Conservation (phyloP, 106 monocot genomes). For the Dioscorea zingiberensis region DNA sequence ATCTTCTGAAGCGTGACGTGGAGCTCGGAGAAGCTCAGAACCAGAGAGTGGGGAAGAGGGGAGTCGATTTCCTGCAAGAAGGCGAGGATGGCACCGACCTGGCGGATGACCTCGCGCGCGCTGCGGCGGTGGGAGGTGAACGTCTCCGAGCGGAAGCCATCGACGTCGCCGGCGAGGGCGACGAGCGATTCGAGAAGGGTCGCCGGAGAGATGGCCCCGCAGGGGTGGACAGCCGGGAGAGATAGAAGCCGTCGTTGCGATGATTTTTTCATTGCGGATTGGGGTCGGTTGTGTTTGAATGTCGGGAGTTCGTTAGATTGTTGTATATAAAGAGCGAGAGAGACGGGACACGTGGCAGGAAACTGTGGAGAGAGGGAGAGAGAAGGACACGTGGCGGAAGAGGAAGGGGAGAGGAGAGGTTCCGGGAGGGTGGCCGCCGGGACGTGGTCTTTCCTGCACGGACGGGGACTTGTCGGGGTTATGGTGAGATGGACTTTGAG, state of each 20-base stretch:
- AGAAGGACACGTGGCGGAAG: background rate
- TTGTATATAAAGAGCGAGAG: background rate
- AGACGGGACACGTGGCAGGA: background rate
- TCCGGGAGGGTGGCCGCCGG: no score
- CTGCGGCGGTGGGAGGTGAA: constrained; percentile 25
- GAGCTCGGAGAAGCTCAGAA: constrained; percentile 53
- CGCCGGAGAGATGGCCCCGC: constrained; percentile 27
- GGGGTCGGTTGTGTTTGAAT: background rate
- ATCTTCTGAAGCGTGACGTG: constrained; percentile 69
- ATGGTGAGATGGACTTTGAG: background rate
- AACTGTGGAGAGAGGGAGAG: no score
- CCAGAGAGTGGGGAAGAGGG: constrained; percentile 13
- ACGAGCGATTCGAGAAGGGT: constrained; percentile 39
- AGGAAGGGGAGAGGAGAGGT: background rate
- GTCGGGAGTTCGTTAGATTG: background rate
- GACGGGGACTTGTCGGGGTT: no score
- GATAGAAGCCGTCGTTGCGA: constrained; percentile 30
- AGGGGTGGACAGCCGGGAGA: constrained; percentile 44
- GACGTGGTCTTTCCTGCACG: no score
- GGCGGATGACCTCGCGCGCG: constrained; percentile 27
- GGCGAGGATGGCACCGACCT: constrained; percentile 23
- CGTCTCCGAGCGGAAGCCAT: background rate
- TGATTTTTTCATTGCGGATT: background rate
- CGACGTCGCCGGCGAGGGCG: constrained; percentile 22
- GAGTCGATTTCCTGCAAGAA: constrained; percentile 38